phyloP scores from a whole-genome alignment of 2,329 filamentous ascomycete genomes.

The Fusarium penzigii region DNA sequence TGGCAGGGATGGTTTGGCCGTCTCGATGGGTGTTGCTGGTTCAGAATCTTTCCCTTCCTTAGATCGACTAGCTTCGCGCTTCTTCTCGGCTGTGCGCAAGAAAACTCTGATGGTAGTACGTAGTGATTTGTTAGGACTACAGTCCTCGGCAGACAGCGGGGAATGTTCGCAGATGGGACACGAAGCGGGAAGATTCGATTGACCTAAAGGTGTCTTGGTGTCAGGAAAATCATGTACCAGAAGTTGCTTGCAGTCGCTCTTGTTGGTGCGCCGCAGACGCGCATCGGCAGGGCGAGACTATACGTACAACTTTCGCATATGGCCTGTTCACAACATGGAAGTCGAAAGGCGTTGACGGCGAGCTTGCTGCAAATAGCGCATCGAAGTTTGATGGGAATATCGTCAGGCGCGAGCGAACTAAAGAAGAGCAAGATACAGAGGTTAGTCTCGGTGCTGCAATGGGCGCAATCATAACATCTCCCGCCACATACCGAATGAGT shows the following conservation, averaged over 20 bases:
- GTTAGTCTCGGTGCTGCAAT: neutral
- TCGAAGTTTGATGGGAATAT: conserved; percentile 93
- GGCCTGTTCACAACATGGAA: conserved; percentile 92
- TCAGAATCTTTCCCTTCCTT: conserved; percentile 48
- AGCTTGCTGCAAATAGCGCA: conserved; percentile 93
- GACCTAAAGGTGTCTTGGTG: conserved; percentile 56
- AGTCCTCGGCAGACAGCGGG: conserved; percentile 82
- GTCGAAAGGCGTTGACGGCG: conserved; percentile 84
- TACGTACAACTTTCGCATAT: conserved; percentile 82
- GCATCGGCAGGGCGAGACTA: neutral
- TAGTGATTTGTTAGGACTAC: conserved; percentile 86
- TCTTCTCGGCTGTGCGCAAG: conserved; percentile 87
- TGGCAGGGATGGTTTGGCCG: conserved; percentile 35
- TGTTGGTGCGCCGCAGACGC: neutral
- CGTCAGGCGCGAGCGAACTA: conserved; percentile 76
- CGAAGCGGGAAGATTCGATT: conserved; percentile 71
- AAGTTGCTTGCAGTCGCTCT: neutral
- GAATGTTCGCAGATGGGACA: conserved; percentile 94
- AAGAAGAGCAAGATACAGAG: conserved; percentile 12
- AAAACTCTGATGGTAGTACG: conserved; percentile 92
- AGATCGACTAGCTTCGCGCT: conserved; percentile 66
- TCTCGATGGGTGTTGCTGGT: conserved; percentile 44
- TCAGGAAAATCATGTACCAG: neutral
- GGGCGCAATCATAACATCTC: conserved; percentile 2
- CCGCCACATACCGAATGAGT: conserved; percentile 53